Evolutionary conservation across 2,329 filamentous ascomycete species (phyloP).

Genomic region (Penicillium concentricum): DNA sequence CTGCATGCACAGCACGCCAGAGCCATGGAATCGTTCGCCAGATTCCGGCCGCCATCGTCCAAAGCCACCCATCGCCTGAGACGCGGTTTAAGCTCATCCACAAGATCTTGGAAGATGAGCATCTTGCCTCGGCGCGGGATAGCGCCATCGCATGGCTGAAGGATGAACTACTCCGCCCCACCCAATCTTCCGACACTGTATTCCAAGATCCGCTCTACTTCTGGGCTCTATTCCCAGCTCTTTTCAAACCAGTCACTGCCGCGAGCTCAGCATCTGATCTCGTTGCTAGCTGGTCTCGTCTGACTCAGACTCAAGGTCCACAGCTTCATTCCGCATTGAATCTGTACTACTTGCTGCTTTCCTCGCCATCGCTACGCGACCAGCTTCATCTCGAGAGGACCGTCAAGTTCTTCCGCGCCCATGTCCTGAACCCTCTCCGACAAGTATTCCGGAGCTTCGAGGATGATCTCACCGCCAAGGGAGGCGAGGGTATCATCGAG

Average conservation of each 20-base stretch:
- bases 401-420: constrained; percentile 31
- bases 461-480: constrained; percentile 32
- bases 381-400: constrained; percentile 47
- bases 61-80: constrained; percentile 53
- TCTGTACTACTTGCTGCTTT: constrained; percentile 58
- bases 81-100: constrained; percentile 55
- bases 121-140: constrained; percentile 55
- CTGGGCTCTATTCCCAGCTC: constrained; percentile 47
- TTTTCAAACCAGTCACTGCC: constrained; percentile 51
- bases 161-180: constrained; percentile 53
- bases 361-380: constrained; percentile 49
- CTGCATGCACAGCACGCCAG: constrained; percentile 38
- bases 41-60: constrained; percentile 42
- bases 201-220: constrained; percentile 41
- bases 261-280: constrained; percentile 40
- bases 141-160: constrained; percentile 62
- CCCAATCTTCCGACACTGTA: constrained; percentile 20
- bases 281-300: constrained; percentile 48
- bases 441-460: constrained; percentile 33
- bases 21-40: constrained; percentile 38
- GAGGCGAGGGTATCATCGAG: constrained; percentile 39
- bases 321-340: constrained; percentile 58
- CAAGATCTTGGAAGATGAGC: constrained; percentile 55
- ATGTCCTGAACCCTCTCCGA: constrained; percentile 36
- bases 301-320: constrained; percentile 46